A percentile compares a stretch with the other conserved stretches of the same genome.
phyloP scores from a whole-genome alignment of 2,329 filamentous ascomycete genomes.

The Aspergillus sp. region DNA sequence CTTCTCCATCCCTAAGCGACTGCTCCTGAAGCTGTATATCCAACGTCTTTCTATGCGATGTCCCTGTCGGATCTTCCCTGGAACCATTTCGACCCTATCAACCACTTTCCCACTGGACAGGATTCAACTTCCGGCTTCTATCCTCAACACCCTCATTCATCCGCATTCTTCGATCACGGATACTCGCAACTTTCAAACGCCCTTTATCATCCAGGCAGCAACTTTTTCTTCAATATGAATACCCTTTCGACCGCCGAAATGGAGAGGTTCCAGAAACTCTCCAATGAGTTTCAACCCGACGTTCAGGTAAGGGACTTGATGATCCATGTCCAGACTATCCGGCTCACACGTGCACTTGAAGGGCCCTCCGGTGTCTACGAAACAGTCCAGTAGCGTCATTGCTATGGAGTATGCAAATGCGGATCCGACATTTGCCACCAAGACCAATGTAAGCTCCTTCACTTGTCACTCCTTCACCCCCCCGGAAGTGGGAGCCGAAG shows the following conservation, averaged over 20 bases:
- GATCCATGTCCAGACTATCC: not conserved
- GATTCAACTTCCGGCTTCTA: slow-evolving; percentile 27
- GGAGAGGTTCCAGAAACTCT: slow-evolving; percentile 63
- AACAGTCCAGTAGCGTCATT: slow-evolving; percentile 74
- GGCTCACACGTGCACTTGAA: slow-evolving; percentile 26
- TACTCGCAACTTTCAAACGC: slow-evolving; percentile 25
- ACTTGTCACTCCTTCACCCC: not conserved
- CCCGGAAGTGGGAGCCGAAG: no score
- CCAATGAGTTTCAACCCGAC: slow-evolving; percentile 61
- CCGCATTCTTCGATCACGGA: slow-evolving; percentile 24
- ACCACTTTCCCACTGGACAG: slow-evolving; percentile 33
- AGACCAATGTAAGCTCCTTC: slow-evolving; percentile 69
- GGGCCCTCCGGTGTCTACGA: slow-evolving; percentile 82
- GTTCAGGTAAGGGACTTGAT: slow-evolving; percentile 46
- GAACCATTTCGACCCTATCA: slow-evolving; percentile 35
- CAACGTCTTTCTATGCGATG: slow-evolving; percentile 32
- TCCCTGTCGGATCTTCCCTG: slow-evolving; percentile 38
- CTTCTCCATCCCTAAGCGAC: slow-evolving; percentile 14
- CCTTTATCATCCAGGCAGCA: slow-evolving; percentile 15
- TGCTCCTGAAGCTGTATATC: slow-evolving; percentile 9
- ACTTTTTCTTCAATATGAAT: slow-evolving; percentile 36
- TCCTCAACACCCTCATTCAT: slow-evolving; percentile 24
- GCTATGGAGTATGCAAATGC: slow-evolving; percentile 85
- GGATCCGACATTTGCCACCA: slow-evolving; percentile 79
- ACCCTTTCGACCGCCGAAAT: slow-evolving; percentile 54